Evolutionary conservation across 176 grass and related monocot genomes (phyloP).

Genomic region (Panicum miliaceum): DNA sequence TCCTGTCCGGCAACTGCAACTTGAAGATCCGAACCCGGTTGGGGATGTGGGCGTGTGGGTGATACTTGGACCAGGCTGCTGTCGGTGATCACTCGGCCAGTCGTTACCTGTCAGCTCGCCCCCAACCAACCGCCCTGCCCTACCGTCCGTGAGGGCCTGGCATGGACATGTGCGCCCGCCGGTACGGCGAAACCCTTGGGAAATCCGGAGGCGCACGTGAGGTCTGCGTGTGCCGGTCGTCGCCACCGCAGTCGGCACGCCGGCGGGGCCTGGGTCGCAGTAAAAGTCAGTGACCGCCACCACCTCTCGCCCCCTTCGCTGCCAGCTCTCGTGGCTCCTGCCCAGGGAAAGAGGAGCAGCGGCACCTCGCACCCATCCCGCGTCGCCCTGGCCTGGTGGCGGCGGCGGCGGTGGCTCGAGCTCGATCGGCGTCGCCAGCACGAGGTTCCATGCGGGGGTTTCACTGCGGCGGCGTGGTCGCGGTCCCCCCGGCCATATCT

Average conservation of each 20-base stretch:
- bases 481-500: not conserved
- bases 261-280: not conserved
- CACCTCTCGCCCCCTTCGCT: not conserved
- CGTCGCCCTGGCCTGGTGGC: not conserved
- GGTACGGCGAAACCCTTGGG: constrained; percentile 42
- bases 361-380: constrained; percentile 16
- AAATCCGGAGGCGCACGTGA: constrained; percentile 65
- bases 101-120: not conserved
- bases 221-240: constrained; percentile 43
- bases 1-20: not conserved
- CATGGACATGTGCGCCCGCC: constrained; percentile 31
- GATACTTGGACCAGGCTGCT: constrained; percentile 37
- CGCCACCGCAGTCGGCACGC: constrained; percentile 14
- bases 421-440: constrained; percentile 22
- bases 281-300: not conserved
- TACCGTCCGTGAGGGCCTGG: not conserved
- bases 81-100: constrained; percentile 30
- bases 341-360: constrained; percentile 47
- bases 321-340: constrained; percentile 23
- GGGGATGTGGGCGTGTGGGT: not conserved
- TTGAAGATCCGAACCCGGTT: constrained; percentile 1
- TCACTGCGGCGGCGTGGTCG: constrained; percentile 24
- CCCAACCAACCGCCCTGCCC: not conserved
- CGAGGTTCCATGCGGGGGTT: constrained; percentile 13
- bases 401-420: not conserved